Evolutionary conservation across 202 grass and related monocot species (phyloP), one percentile per base, ranked within the genome.

Genomic region (Schoenoplectus triqueter): DNA sequence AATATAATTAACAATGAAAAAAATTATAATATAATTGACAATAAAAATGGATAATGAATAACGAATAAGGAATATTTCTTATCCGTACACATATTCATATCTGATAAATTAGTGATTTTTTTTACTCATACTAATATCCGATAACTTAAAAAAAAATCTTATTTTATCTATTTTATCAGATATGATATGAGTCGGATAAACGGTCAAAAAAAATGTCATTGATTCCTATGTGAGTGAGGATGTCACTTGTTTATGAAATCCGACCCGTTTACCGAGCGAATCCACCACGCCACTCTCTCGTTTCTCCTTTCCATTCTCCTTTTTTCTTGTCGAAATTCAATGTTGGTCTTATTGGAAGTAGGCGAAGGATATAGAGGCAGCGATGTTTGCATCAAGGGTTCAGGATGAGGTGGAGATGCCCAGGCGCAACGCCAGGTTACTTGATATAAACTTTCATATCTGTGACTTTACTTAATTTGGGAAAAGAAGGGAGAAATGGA

Each of bases 341-440:
- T 51, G 42, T 21, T 22, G 74, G 7, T 51, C 49, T 64, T 60
- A 81, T 81, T 11, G 6, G 78, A 22, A 63, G 4, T 9, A 13
- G 54, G 3, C 59, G 82, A 74, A 64, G 71, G 48, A 41, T 10
- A 84, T 10, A 57, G 54, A 22, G 70, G 14, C 14, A 73, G 57
- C 66, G 69, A 96, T 97, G 94, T 97, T 91, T 48, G 82, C 82
- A 78, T 90, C 91, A 82, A 82, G 88, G 66, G 93, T 81, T 63
- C 87, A 91, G 81, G 87, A 91, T 82, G 94, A 86, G 82, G 86
- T 91, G 82, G 94, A 97, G 91, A 92, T 97, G 94, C 88, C 90
- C 90, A 66, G 91, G 85, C 73, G 94, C 82, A 85, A 86, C 4
- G 87, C 60, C 72, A 97, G 85, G 91, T 82, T 85, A 88, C 84